phyloP scores from a whole-genome alignment of 108 stramenopile genomes.

The Bacterosira constricta region DNA sequence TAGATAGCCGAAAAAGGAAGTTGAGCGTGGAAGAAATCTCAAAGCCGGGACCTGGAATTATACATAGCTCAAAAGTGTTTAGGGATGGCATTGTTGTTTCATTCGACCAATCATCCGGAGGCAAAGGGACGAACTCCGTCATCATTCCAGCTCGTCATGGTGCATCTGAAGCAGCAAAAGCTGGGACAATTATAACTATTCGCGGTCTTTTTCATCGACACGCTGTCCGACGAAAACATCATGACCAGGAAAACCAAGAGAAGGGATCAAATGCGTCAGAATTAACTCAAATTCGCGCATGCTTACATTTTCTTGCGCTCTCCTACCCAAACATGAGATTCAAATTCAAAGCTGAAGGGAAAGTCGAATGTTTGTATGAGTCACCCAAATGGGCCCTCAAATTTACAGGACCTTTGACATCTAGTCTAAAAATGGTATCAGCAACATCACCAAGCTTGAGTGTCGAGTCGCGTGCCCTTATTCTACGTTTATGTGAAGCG shows the following conservation, averaged over 20 bases:
- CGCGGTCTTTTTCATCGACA: slow-evolving; percentile 31
- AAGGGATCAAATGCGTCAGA: slow-evolving; percentile 4
- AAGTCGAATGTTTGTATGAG: background rate
- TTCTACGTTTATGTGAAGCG: slow-evolving; percentile 2
- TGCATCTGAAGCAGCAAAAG: background rate
- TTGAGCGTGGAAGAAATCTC: too few relatives aligned
- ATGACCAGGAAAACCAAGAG: background rate
- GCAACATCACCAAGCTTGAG: background rate
- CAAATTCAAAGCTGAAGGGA: slow-evolving; percentile 13
- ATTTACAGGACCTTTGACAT: background rate
- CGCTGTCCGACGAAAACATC: slow-evolving; percentile 25
- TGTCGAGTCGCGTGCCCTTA: slow-evolving; percentile 22
- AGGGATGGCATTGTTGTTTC: slow-evolving; percentile 23
- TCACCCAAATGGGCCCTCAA: background rate
- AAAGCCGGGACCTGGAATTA: background rate
- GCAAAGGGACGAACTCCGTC: background rate
- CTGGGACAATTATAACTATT: slow-evolving; percentile 31
- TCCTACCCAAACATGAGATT: slow-evolving; percentile 26
- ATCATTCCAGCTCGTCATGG: slow-evolving; percentile 3
- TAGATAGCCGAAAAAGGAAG: background rate
- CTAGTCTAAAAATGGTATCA: background rate
- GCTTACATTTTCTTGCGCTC: slow-evolving; percentile 16
- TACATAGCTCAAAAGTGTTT: slow-evolving; percentile 19
- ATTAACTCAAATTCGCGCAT: slow-evolving; percentile 2
- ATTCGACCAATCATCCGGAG: slow-evolving; percentile 12